Percentiles rank a stretch among this genome's conserved stretches.
Evolutionary conservation across 257 asterid genomes (phyloP).

Genomic region (Gentiana macrophylla): DNA sequence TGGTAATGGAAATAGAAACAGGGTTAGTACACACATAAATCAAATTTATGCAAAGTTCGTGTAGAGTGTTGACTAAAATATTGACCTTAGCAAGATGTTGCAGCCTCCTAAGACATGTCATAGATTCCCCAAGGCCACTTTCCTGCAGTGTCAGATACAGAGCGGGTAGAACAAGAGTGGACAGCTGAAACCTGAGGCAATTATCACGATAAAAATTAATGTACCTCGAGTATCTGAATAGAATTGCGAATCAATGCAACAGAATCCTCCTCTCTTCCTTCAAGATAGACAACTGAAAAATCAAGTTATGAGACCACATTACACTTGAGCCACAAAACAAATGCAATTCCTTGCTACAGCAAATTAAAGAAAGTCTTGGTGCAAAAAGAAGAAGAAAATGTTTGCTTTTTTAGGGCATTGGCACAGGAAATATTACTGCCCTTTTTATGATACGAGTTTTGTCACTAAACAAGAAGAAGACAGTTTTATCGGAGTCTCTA

Average conservation of each 20-base stretch:
- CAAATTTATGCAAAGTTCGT: slow-evolving; percentile 11
- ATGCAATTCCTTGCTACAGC: too few species aligned
- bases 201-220: slow-evolving; percentile 10
- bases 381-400: background rate
- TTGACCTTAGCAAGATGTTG: slow-evolving; percentile 73
- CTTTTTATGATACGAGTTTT: too few species aligned
- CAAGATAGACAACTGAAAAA: slow-evolving; percentile 58
- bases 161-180: slow-evolving; percentile 12
- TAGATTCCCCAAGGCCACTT: slow-evolving; percentile 62
- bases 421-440: too few species aligned
- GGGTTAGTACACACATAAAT: background rate
- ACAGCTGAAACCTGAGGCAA: slow-evolving; percentile 8
- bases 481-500: too few species aligned
- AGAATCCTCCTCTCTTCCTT: slow-evolving; percentile 65
- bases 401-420: too few species aligned
- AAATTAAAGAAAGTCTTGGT: too few species aligned
- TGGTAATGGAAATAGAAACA: background rate
- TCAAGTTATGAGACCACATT: background rate
- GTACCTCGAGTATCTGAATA: slow-evolving; percentile 71
- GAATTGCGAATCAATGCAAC: slow-evolving; percentile 64
- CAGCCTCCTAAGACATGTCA: slow-evolving; percentile 57
- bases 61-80: slow-evolving; percentile 11
- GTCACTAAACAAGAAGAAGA: too few species aligned
- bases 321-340: too few species aligned
- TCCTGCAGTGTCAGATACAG: slow-evolving; percentile 42